Evolutionary conservation across 139 green algal genomes (phyloP), one percentile per base, ranked within the genome.

Genomic region (Chlorella vulgaris): DNA sequence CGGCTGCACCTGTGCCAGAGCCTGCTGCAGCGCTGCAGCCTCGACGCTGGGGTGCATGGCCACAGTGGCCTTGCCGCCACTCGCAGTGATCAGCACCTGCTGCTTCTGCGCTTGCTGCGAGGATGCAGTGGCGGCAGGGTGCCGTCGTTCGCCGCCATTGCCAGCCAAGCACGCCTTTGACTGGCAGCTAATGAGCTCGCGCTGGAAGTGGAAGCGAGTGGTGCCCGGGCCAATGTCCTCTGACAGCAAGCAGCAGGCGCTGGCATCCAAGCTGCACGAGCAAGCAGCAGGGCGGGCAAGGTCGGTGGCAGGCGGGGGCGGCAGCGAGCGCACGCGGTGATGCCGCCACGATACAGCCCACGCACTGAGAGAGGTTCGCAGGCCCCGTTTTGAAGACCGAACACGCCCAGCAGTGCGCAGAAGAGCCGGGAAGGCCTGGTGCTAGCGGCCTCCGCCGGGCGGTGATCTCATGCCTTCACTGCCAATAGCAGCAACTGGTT

Each of bases 211-310:
- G 21, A 73, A 74, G 4, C 77, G 66, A 0, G 63, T 83, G 35
- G 28, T 69, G 77, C 33, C 35, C 0, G 29, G 36, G 1, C 38
- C 33, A 15, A 47, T 58, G 50, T 83, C 77, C 47, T 83, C 65
- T 2, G 65, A 76, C 31, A 38, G 66, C 28, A 69, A 24, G 13
- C 62, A 50, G 24, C 65, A 76, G 4, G 66, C 33, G 35, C 65
- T 77, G 24, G 77, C 50, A 31, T 83, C 77, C 50, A 83, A 24
- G 66, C 77, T 83, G 77, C 77, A 77, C 21, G 2, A 35, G 29
- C 4, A 4, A 51, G 35, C 4, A 5, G 35, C 18, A 35, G 6
- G 35, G 35, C 10, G 33, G 43, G 36, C 65, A 33, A 50, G 65
- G 15, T 38, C 15, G 31, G 61, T 68, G n/a, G n/a, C n/a, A 31